phyloP scores from a whole-genome alignment of 495 filamentous ascomycete species.

The Monascus purpureus region DNA sequence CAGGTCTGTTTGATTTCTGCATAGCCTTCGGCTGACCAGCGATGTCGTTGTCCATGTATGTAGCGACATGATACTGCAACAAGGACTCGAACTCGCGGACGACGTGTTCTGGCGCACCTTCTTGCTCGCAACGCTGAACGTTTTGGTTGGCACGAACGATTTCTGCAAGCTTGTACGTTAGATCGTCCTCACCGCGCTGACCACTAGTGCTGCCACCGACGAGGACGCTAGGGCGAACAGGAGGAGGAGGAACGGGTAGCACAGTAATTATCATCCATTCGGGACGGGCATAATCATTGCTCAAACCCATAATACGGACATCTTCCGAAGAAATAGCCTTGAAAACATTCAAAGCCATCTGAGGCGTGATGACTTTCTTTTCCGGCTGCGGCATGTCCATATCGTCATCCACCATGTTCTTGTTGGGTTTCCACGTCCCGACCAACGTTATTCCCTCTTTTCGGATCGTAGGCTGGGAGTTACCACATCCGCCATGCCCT shows the following conservation, averaged over 20 bases:
- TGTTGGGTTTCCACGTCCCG: constrained; percentile 67
- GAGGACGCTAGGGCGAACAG: constrained; percentile 88
- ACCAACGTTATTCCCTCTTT: constrained; percentile 71
- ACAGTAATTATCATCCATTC: constrained; percentile 98
- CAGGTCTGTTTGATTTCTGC: constrained; percentile 89
- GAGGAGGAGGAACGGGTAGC: constrained; percentile 85
- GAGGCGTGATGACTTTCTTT: constrained; percentile 72
- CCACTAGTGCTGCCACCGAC: constrained; percentile 83
- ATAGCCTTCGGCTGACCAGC: constrained; percentile 89
- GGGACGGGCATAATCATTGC: constrained; percentile 81
- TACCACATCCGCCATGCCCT: constrained; percentile 86
- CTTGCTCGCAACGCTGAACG: constrained; percentile 70
- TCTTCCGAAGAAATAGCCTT: constrained; percentile 67
- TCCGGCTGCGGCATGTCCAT: constrained; percentile 53
- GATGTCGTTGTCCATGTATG: constrained; percentile 99
- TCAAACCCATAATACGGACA: constrained; percentile 75
- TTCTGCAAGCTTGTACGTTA: constrained; percentile 97
- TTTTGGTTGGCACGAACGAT: constrained; percentile 97
- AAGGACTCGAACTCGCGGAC: constrained; percentile 77
- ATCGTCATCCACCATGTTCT: constrained; percentile 48
- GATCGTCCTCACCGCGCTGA: constrained; percentile 87
- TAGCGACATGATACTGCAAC: constrained; percentile 96
- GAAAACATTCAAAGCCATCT: constrained; percentile 73
- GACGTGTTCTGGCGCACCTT: constrained; percentile 83
- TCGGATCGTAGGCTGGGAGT: constrained; percentile 73